These are phyloP conservation scores for Tricholoma saponaceum DNA, from an alignment of 768 basidiomycete genomes.

Conservation along the genomic window DNA sequence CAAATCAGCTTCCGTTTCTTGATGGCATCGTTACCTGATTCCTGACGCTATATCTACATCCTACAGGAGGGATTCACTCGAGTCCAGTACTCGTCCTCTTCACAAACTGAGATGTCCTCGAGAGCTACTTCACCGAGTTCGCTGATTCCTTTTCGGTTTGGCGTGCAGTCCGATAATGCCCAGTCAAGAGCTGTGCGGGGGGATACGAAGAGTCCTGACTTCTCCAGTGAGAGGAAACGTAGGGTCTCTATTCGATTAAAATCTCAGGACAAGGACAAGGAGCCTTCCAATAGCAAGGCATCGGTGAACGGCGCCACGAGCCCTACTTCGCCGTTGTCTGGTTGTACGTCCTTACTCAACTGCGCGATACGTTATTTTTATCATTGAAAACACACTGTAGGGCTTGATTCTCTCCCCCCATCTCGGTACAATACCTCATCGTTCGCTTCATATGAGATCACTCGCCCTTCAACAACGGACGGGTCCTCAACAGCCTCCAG, in stretches of 20 bases:
- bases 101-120: conserved; percentile 15
- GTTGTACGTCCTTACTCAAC: conserved; percentile 13
- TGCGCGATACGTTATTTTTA: background rate
- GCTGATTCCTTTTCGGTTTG: conserved; percentile 20
- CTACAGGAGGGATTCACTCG: conserved; percentile 12
- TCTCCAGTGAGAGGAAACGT: conserved; percentile 17
- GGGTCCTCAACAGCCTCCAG: conserved; percentile 21
- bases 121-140: conserved; percentile 22
- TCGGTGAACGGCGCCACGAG: conserved; percentile 16
- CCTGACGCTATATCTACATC: conserved; percentile 6
- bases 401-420: conserved; percentile 15
- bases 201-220: conserved; percentile 9
- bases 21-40: conserved; percentile 13
- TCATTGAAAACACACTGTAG: background rate
- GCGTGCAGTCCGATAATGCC: conserved; percentile 12
- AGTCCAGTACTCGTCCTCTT: conserved; percentile 15
- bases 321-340: conserved; percentile 11
- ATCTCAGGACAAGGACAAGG: conserved; percentile 29
- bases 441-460: conserved; percentile 12
- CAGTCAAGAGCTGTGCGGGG: conserved; percentile 13
- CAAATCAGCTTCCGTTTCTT: conserved; percentile 16
- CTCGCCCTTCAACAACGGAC: conserved; percentile 20
- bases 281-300: conserved; percentile 16
- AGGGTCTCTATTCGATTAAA: conserved; percentile 18
- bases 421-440: conserved; percentile 20